Evolutionary conservation across 768 basidiomycete species (phyloP), one percentile per base, ranked within the genome.

Genomic region (Xerocomellus chrysenteron): DNA sequence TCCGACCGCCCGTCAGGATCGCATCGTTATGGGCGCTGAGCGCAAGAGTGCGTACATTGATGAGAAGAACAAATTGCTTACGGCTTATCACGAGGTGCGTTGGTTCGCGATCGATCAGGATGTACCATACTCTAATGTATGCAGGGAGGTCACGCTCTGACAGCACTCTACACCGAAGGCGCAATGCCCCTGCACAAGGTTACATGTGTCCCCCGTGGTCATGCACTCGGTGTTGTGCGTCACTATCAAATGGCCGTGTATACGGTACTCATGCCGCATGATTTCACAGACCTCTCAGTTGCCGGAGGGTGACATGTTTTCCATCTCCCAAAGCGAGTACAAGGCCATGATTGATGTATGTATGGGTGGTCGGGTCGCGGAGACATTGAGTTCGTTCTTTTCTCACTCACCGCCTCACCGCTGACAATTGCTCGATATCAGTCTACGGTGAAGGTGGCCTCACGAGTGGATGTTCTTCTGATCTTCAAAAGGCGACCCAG

Each of bases 121-220:
- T 12, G n/a, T 12, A 47, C 13, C 35, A 21, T 41, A 28, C 28
- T 28, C 55, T 67, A 5, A 68, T 61, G 43, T 37, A 65, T 21
- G 45, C 57, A 91, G 88, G 92, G 91, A 57, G 94, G 93, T 36
- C 94, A 98, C 71, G 93, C 95, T 30, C 80, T 98, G n/a, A 87
- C 94, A 26, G 94, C 96, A 7, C 76, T 98, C 47, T 94, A 94
- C 70, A 98, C 97, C 1, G 83, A 91, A 59, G 96, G 95, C 48
- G 94, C 95, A 42, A 94, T 94, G 84, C 97, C 97, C 41, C 75
- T 99, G 59, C 95, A 98, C 74, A 97, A 97, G 76, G 96, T 98
- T 35, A 98, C 96, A 26, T 97, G 96, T 70, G 84, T 99, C 51
- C 96, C 96, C 40, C 90, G 97, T 64, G 97, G 97, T 28, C 90